phyloP scores from a whole-genome alignment of 2,329 filamentous ascomycete species.

The Didymella segeticola region DNA sequence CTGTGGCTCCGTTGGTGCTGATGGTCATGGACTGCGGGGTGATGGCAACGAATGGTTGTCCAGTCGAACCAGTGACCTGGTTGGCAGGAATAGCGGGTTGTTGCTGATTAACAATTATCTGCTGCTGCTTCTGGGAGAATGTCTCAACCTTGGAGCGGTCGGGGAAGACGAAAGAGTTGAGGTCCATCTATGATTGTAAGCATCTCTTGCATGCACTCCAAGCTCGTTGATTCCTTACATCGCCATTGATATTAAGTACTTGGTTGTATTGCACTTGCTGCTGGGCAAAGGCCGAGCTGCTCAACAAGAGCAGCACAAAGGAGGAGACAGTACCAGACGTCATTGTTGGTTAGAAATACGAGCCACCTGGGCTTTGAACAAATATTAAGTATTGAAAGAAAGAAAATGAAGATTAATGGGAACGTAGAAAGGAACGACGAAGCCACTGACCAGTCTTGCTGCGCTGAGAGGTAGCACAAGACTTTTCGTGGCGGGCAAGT shows the following conservation, averaged over 20 bases:
- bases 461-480: slow-evolving; percentile 26
- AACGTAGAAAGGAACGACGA: slow-evolving; percentile 37
- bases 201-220: fast-evolving
- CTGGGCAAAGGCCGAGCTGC: slow-evolving; percentile 37
- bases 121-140: slow-evolving; percentile 48
- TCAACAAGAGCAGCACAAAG: slow-evolving; percentile 38
- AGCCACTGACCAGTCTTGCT: slow-evolving; percentile 43
- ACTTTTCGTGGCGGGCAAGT: slow-evolving; percentile 20
- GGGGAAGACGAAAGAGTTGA: slow-evolving; percentile 48
- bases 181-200: slow-evolving; percentile 41
- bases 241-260: slow-evolving; percentile 50
- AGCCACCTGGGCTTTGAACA: slow-evolving; percentile 43
- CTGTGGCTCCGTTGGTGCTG: slow-evolving; percentile 46
- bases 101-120: slow-evolving; percentile 51
- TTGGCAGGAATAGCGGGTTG: slow-evolving; percentile 42
- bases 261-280: slow-evolving; percentile 47
- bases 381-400: slow-evolving; percentile 34
- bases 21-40: slow-evolving; percentile 43
- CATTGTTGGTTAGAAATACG: slow-evolving; percentile 33
- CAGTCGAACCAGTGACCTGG: slow-evolving; percentile 47
- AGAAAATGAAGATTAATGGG: slow-evolving; percentile 25
- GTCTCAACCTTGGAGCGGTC: slow-evolving; percentile 48
- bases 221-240: slow-evolving; percentile 33
- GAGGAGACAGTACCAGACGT: slow-evolving; percentile 48
- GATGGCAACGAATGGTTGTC: slow-evolving; percentile 46